phyloP scores from a whole-genome alignment of 169 alveolate species.

The Eimeria mitis region DNA sequence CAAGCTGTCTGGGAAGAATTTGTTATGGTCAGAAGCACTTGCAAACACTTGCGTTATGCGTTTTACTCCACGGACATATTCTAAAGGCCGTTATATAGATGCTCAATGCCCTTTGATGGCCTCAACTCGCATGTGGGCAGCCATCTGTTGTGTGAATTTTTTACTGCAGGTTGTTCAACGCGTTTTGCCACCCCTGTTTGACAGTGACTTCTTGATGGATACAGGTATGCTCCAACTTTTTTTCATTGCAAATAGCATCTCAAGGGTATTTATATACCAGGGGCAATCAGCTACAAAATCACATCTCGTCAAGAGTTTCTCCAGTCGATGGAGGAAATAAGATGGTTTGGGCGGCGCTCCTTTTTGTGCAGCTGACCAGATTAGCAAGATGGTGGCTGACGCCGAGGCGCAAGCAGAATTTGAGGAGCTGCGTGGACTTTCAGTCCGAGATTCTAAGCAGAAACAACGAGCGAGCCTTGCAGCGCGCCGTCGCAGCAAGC shows the following conservation, averaged over 20 bases:
- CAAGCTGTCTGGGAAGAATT: constrained; percentile 46
- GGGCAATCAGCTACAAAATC: neutral
- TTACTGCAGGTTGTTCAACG: constrained; percentile 46
- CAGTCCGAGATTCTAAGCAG: constrained; percentile 31
- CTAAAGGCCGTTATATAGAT: neutral
- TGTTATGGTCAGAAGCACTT: constrained; percentile 21
- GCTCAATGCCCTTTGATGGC: neutral
- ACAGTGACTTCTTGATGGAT: constrained; percentile 56
- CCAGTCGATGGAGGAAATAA: neutral
- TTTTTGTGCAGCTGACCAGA: constrained; percentile 34
- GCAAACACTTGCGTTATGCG: neutral
- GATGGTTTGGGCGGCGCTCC: neutral
- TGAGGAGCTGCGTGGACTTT: constrained; percentile 80
- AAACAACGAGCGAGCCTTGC: constrained; percentile 66
- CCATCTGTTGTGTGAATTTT: neutral
- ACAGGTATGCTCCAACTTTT: constrained; percentile 10
- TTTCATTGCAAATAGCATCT: neutral
- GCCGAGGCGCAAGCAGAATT: constrained; percentile 81
- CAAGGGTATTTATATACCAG: neutral
- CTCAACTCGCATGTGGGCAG: neutral
- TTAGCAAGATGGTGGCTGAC: constrained; percentile 69
- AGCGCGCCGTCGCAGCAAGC: constrained; percentile 72
- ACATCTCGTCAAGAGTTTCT: neutral
- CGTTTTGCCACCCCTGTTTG: constrained; percentile 36
- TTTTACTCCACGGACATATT: too few species aligned